Percentiles rank a stretch among this genome's conserved stretches.
Conservation (phyloP, 257 asterid species). For the Striga asiatica region DNA sequence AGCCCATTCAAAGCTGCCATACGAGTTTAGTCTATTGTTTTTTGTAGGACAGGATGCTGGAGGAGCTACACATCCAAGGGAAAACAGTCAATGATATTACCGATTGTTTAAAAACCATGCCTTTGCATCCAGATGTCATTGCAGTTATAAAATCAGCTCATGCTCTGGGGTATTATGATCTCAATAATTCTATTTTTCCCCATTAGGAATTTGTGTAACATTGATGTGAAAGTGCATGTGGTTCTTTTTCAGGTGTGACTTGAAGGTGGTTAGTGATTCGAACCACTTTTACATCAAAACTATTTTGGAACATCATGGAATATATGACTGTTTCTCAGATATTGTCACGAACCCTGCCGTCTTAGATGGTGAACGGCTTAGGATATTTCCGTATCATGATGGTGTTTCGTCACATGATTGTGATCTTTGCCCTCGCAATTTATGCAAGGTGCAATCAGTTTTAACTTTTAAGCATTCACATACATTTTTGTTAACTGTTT, state of each 20-base stretch:
- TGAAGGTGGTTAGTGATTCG: slow-evolving; percentile 79
- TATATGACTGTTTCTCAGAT: slow-evolving; percentile 58
- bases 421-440: slow-evolving; percentile 61
- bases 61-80: slow-evolving; percentile 53
- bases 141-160: slow-evolving; percentile 51
- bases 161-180: slow-evolving; percentile 52
- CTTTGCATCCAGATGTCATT: slow-evolving; percentile 43
- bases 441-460: slow-evolving; percentile 64
- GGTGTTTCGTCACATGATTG: slow-evolving; percentile 40
- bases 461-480: background rate
- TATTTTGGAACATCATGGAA: slow-evolving; percentile 49
- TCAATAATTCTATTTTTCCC: background rate
- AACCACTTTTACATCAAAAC: slow-evolving; percentile 66
- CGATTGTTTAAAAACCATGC: slow-evolving; percentile 49
- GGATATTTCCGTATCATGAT: slow-evolving; percentile 47
- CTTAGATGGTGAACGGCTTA: slow-evolving; percentile 49
- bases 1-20: too few species aligned
- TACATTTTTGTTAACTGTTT: background rate
- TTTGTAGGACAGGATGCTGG: slow-evolving; percentile 62
- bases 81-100: slow-evolving; percentile 47
- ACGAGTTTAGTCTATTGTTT: background rate
- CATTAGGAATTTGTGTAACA: background rate
- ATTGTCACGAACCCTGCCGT: slow-evolving; percentile 48
- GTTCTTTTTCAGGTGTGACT: slow-evolving; percentile 53
- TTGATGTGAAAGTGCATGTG: background rate